phyloP scores from a whole-genome alignment of 106 monocot genomes.

The Ottelia alismoides region DNA sequence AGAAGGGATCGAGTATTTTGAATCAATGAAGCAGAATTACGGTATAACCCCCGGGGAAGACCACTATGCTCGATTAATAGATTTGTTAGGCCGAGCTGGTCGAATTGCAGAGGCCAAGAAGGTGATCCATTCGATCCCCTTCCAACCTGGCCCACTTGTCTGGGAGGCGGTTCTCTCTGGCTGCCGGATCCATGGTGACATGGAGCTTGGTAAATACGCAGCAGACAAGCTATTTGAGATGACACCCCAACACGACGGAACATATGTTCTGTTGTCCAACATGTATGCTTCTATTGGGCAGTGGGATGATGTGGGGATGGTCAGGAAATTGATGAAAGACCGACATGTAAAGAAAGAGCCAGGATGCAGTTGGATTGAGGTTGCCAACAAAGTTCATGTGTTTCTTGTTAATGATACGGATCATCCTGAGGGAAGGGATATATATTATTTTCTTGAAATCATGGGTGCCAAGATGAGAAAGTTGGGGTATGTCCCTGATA shows the following conservation, averaged over 20 bases:
- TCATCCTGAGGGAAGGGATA: slow-evolving; percentile 21
- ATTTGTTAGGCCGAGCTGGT: slow-evolving; percentile 56
- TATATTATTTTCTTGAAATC: slow-evolving; percentile 24
- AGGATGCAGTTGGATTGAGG: slow-evolving; percentile 52
- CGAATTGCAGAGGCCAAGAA: slow-evolving; percentile 38
- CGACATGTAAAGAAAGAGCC: slow-evolving; percentile 44
- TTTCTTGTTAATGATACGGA: slow-evolving; percentile 43
- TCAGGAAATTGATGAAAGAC: slow-evolving; percentile 27
- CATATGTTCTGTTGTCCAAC: slow-evolving; percentile 39
- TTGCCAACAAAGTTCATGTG: slow-evolving; percentile 18
- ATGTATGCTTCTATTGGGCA: slow-evolving; percentile 40
- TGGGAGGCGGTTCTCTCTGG: slow-evolving; percentile 58
- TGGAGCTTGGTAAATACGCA: slow-evolving; percentile 40
- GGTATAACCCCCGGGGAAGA: slow-evolving; percentile 43
- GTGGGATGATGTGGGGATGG: slow-evolving; percentile 28
- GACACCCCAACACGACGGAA: slow-evolving; percentile 33
- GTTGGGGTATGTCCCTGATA: slow-evolving; percentile 26
- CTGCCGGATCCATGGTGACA: slow-evolving; percentile 38
- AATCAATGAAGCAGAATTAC: slow-evolving; percentile 21
- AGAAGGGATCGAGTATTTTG: slow-evolving; percentile 40
- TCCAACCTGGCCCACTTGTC: slow-evolving; percentile 28
- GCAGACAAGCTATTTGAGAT: slow-evolving; percentile 47
- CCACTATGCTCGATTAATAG: slow-evolving; percentile 54
- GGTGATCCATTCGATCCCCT: slow-evolving; percentile 42
- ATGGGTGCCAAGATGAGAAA: slow-evolving; percentile 27